Base-by-base conservation (phyloP, 768 basidiomycete species). In the Plicaturopsis crispa region DNA sequence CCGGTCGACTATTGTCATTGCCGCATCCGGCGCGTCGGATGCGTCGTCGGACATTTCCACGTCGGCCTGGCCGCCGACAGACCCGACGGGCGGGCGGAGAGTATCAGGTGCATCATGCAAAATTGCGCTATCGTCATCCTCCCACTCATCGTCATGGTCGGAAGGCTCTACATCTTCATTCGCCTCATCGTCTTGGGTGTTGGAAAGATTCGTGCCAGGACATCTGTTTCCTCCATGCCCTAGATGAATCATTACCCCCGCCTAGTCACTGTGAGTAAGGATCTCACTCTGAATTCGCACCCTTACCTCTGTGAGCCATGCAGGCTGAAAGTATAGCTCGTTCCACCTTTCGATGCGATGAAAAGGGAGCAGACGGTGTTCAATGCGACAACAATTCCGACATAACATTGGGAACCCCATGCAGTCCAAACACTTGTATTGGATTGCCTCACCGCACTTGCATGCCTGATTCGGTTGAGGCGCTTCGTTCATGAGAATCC, bases 321-420 rank as follows among this genome's bases (percentile, higher is more conserved):
- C 31, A 13, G 20, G 18, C 7, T 24, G 0, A n/a, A 43, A 44
- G 21, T 30, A 36, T 4, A 18, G 13, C n/a, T 40, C 35, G 6
- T 34, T 44, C 41, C 40, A 42, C 11, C 17, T 6, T 35, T 44
- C 22, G 3, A 44, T 6, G 22, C 32, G 35, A 35, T 44, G 43
- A 35, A 41, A 44, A 14, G 43, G 43, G 10, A 14, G 14, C 26
- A 28, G 26, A 14, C 26, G 14, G 14, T 28, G 26, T 8, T 14
- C 10, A 28, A 28, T 14, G 10, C 26, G 26, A 28, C 8, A 8
- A 28, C 26, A 28, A 14, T 28, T 14, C 8, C 14, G 8, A 14
- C 26, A 28, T 8, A 28, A 28, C 10, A 8, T 28, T 8, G 8
- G 8, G 14, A 8, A 28, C 26, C 26, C 26, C 10, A 28, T 14